A percentile compares a stretch with the other conserved stretches of the same genome.
phyloP scores from a whole-genome alignment of 1,139 yeast species.

The Sugiyamaella castrensis region DNA sequence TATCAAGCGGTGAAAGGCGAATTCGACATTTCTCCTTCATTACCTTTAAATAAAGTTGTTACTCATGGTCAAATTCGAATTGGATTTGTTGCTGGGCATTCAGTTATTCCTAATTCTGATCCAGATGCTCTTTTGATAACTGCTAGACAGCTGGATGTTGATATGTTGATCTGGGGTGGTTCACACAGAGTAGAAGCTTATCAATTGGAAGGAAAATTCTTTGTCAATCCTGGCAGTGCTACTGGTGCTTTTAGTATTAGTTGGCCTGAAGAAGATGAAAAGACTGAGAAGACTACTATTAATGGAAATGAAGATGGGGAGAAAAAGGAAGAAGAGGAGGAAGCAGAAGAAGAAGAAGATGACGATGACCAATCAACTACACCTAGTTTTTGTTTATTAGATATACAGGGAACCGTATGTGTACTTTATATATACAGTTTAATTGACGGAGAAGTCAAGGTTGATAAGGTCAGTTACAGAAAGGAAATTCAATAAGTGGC shows the following conservation, averaged over 20 bases:
- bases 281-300: slow-evolving; percentile 33
- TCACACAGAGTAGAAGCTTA: slow-evolving; percentile 92
- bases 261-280: slow-evolving; percentile 41
- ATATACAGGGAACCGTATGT: slow-evolving; percentile 72
- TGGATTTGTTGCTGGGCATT: slow-evolving; percentile 84
- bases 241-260: slow-evolving; percentile 78
- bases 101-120: slow-evolving; percentile 79
- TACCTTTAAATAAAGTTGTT: slow-evolving; percentile 67
- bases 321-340: slow-evolving; percentile 26
- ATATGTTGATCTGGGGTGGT: slow-evolving; percentile 94
- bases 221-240: slow-evolving; percentile 93
- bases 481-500: slow-evolving; percentile 39
- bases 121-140: slow-evolving; percentile 77
- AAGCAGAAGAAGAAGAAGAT: slow-evolving; percentile 29
- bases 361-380: slow-evolving; percentile 36
- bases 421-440: slow-evolving; percentile 82
- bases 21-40: slow-evolving; percentile 45
- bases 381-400: slow-evolving; percentile 87
- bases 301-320: slow-evolving; percentile 29
- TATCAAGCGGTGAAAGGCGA: slow-evolving; percentile 82
- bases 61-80: slow-evolving; percentile 68
- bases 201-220: slow-evolving; percentile 86
- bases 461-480: slow-evolving; percentile 80
- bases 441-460: slow-evolving; percentile 80
- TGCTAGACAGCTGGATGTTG: slow-evolving; percentile 91